Conservation (phyloP, 1,284 basidiomycete species). For the Moesziomyces globuligerus region DNA sequence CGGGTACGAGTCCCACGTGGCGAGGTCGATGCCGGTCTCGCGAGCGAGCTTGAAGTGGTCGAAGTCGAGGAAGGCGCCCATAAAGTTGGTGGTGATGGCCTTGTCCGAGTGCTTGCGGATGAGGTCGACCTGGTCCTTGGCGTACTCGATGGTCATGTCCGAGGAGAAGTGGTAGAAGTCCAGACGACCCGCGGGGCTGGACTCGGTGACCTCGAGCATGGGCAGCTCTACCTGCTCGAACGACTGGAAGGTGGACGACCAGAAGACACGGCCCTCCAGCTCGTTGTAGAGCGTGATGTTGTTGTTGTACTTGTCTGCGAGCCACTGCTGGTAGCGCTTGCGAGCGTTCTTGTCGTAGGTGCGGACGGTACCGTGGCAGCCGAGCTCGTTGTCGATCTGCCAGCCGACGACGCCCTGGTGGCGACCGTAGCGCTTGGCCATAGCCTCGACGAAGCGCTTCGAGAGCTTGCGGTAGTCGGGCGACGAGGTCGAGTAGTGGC, state of each 20-base stretch:
- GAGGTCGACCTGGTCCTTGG: conserved; percentile 39
- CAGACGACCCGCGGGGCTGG: conserved; percentile 46
- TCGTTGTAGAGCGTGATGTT: conserved; percentile 44
- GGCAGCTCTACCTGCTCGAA: conserved; percentile 45
- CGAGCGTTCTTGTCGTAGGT: conserved; percentile 42
- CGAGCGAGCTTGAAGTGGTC: conserved; percentile 46
- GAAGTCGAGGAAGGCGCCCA: conserved; percentile 46
- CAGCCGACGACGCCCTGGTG: conserved; percentile 34
- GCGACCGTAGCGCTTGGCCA: conserved; percentile 46
- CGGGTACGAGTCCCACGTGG: conserved; percentile 51
- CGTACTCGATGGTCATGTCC: conserved; percentile 46
- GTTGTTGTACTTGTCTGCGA: conserved; percentile 44
- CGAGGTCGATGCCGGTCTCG: conserved; percentile 35
- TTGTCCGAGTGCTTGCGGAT: conserved; percentile 41
- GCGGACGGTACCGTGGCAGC: conserved; percentile 39
- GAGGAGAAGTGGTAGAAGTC: conserved; percentile 49
- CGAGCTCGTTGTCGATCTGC: conserved; percentile 54
- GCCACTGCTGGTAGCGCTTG: conserved; percentile 43
- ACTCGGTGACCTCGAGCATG: conserved; percentile 46
- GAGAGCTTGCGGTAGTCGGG: conserved; percentile 45
- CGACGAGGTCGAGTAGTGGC: conserved; percentile 42
- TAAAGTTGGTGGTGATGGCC: conserved; percentile 53
- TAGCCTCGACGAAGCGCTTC: conserved; percentile 35
- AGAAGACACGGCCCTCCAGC: conserved; percentile 49
- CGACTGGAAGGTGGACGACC: conserved; percentile 40